Evolutionary conservation across 805 yeast species (phyloP).

Genomic region (Komagataella pseudopastoris): DNA sequence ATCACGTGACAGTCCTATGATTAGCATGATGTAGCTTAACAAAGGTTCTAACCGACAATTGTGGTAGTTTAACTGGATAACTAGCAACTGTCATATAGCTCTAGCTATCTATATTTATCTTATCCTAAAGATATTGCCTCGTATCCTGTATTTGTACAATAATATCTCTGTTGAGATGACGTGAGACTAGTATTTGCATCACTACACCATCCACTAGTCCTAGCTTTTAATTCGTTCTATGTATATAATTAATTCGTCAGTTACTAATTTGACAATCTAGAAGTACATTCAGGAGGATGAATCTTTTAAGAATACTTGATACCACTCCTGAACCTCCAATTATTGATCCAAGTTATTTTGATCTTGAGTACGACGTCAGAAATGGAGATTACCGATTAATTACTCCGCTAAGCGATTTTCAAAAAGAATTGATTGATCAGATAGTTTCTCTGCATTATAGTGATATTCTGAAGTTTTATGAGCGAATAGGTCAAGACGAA

Average conservation of each 20-base stretch:
- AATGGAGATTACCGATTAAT: conserved; percentile 65
- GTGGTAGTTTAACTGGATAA: too few relatives aligned
- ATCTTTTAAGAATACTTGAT: conserved; percentile 61
- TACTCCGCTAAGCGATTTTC: conserved; percentile 76
- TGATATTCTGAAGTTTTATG: conserved; percentile 80
- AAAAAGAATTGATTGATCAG: conserved; percentile 80
- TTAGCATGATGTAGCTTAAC: too few relatives aligned
- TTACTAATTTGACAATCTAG: not conserved
- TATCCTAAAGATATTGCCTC: too few relatives aligned
- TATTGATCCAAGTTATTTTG: conserved; percentile 38
- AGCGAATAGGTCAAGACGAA: conserved; percentile 33
- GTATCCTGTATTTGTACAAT: too few relatives aligned
- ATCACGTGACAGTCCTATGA: too few relatives aligned
- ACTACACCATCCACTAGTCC: not conserved
- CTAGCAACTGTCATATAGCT: too few relatives aligned
- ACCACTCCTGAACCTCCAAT: conserved; percentile 78
- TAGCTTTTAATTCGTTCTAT: too few relatives aligned
- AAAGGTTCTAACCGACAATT: too few relatives aligned
- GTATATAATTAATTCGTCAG: not conserved
- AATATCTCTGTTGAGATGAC: not conserved
- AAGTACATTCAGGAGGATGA: conserved; percentile 30
- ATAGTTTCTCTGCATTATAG: conserved; percentile 85
- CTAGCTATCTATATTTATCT: too few relatives aligned
- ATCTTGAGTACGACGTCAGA: conserved; percentile 19
- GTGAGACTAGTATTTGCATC: not conserved